Evolutionary conservation across 495 filamentous ascomycete genomes (phyloP).

Genomic region (Terfezia boudieri): DNA sequence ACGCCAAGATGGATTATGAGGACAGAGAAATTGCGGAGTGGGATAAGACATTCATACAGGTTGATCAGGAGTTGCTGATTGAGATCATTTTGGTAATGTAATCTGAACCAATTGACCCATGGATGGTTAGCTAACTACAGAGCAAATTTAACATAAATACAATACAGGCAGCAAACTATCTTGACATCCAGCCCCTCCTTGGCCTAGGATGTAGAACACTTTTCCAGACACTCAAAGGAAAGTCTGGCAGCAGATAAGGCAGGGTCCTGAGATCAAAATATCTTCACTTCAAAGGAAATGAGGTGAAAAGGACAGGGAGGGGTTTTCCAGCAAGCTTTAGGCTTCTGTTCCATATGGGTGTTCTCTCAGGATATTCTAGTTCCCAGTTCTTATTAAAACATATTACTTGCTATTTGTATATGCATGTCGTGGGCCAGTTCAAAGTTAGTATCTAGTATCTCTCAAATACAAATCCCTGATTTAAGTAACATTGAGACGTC

Average conservation of each 20-base stretch:
- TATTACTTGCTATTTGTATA: too few species aligned
- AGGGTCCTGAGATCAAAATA: slow-evolving; percentile 68
- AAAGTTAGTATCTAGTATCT: too few species aligned
- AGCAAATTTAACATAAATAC: too few species aligned
- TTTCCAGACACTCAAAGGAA: slow-evolving; percentile 75
- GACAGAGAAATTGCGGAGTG: slow-evolving; percentile 97
- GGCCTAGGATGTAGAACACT: slow-evolving; percentile 71
- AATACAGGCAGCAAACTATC: slow-evolving; percentile 48
- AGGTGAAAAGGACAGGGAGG: slow-evolving; percentile 61
- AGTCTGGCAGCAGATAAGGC: slow-evolving; percentile 63
- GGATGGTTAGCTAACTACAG: too few species aligned
- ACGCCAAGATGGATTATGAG: slow-evolving; percentile 89
- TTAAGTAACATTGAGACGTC: too few species aligned
- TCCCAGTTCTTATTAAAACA: too few species aligned
- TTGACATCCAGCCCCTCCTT: slow-evolving; percentile 62
- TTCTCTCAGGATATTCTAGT: too few species aligned
- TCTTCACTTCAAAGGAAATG: slow-evolving; percentile 64
- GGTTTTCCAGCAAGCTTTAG: too few species aligned
- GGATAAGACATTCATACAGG: slow-evolving; percentile 99
- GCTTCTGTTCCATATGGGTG: too few species aligned
- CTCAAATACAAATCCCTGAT: too few species aligned
- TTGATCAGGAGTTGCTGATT: slow-evolving; percentile 98
- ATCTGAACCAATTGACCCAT: too few species aligned
- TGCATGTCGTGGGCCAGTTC: too few species aligned
- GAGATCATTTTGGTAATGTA: slow-evolving; percentile 97